Base-by-base conservation (phyloP, 345 rosid genomes). In the Excoecaria agallocha region DNA sequence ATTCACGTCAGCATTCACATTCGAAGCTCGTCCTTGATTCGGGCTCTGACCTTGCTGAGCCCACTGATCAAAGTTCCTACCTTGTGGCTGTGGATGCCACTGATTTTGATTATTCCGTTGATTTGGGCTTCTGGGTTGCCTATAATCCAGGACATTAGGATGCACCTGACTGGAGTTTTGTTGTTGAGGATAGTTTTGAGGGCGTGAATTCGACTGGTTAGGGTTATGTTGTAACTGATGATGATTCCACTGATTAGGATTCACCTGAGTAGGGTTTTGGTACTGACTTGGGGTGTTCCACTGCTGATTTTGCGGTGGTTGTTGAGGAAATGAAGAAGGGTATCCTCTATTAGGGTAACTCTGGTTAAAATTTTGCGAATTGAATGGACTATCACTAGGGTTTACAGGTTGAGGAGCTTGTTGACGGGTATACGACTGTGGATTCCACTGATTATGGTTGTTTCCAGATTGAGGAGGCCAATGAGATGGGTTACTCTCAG, bases 81-180 rank as follows among this genome's bases (percentile, higher is more conserved):
- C 56, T 74, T 72, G 86, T 43, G 48, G 24, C 25, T 55, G 59
- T 55, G 73, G 79, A 61, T 72, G 76, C 22, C 76, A 76, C 20
- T 70, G 86, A 75, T 69, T 78, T 73, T 86, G 88, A 8, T 78
- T 77, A 72, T 72, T 80, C 86, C 82, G 70, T 65, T 72, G 84
- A 54, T 81, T 85, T 30, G 86, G 78, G 73, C 56, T 78, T 69
- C 76, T 64, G n/a, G 79, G 82, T 71, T 72, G 87, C 60, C 58
- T 51, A 69, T 72, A 51, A 45, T 74, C 62, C 76, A 77, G 77
- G 58, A 54, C 61, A 30, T 65, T 76, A 60, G 75, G 72, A 25
- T 25, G 38, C 12, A 20, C 56, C 56, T 67, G 70, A 8, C 56
- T 24, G 12, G 38, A n/a, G 17, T 48, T 48, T 45, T 67, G 70